Conservation (phyloP, 306 rosid species). For the Medicago truncatula region MtrunA17r5.0-ANR NC_053047.1:8719001-8719500, state of each 20-base stretch:
- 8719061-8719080: slow-evolving; percentile 1
- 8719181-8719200: slow-evolving; percentile 98
- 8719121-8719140: slow-evolving; percentile 87
- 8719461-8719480: too few relatives aligned
- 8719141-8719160: slow-evolving; percentile 88
- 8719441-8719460: too few relatives aligned
- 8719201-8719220: slow-evolving; percentile 59
- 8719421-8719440: slow-evolving; percentile 31
- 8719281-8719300: slow-evolving; percentile 86
- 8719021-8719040: slow-evolving; percentile 12
- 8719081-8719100: slow-evolving; percentile 53
- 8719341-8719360: slow-evolving; percentile 97
- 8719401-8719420: slow-evolving; percentile 50
- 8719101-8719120: slow-evolving; percentile 99
- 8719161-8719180: slow-evolving; percentile 99
- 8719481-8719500: too few relatives aligned
- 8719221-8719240: slow-evolving; percentile 26
- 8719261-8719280: slow-evolving; percentile 1
- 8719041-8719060: background rate
- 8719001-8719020: slow-evolving; percentile 25
- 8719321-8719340: slow-evolving; percentile 98
- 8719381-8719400: slow-evolving; percentile 95
- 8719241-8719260: slow-evolving; percentile 19
- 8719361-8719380: slow-evolving; percentile 85
- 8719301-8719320: slow-evolving; percentile 66